Conservation (phyloP, 352 stramenopile genomes). For the Phytopythium kandeliae region DNA sequence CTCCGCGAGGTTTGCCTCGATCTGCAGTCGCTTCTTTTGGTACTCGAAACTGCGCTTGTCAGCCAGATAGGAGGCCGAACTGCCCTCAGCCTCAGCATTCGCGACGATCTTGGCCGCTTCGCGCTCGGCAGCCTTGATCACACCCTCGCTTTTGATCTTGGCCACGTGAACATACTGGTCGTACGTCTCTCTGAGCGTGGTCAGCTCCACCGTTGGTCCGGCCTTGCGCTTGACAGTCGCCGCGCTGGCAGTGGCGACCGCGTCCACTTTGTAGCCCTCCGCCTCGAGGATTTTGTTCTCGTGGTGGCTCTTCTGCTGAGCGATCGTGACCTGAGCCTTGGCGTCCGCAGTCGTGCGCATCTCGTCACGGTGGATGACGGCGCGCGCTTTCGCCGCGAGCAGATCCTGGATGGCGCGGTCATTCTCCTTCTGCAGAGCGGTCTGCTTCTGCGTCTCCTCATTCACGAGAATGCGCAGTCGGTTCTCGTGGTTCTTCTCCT, state of each 20-base stretch:
- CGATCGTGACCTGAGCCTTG: slow-evolving; percentile 71
- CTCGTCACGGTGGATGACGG: slow-evolving; percentile 72
- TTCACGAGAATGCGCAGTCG: slow-evolving; percentile 78
- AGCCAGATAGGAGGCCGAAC: slow-evolving; percentile 46
- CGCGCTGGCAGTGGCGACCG: slow-evolving; percentile 42
- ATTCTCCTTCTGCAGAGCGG: slow-evolving; percentile 75
- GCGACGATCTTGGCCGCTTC: slow-evolving; percentile 46
- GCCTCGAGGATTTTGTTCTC: slow-evolving; percentile 70
- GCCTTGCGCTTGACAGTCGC: slow-evolving; percentile 58
- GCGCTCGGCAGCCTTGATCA: slow-evolving; percentile 59
- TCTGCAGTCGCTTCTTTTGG: slow-evolving; percentile 58
- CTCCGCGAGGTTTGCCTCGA: slow-evolving; percentile 53
- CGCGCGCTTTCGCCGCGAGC: slow-evolving; percentile 51
- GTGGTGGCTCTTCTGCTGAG: slow-evolving; percentile 41
- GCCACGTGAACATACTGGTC: slow-evolving; percentile 65
- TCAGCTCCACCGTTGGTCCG: slow-evolving; percentile 47
- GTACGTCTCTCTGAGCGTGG: slow-evolving; percentile 49
- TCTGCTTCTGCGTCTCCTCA: slow-evolving; percentile 80
- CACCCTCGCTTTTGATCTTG: slow-evolving; percentile 52
- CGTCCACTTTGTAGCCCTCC: slow-evolving; percentile 64
- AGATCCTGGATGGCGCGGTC: slow-evolving; percentile 74
- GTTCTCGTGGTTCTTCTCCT: slow-evolving; percentile 89
- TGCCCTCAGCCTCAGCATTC: slow-evolving; percentile 56
- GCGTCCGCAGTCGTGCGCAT: slow-evolving; percentile 66
- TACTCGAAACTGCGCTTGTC: slow-evolving; percentile 80